These are phyloP conservation scores for Solanum hybrid DNA, from an alignment of 305 asterid species.

Conservation along the genomic window DNA sequence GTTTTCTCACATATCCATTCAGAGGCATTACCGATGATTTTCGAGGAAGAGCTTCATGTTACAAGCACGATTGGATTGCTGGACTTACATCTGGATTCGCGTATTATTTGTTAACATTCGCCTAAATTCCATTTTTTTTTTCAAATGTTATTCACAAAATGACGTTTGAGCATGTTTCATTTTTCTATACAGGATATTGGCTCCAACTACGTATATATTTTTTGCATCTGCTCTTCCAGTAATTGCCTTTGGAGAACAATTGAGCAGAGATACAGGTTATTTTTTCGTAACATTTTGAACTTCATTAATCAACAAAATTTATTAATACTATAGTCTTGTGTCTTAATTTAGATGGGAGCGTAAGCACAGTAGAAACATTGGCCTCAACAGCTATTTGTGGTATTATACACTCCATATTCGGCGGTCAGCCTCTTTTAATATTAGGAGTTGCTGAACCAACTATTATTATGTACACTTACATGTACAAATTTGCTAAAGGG, in stretches of 20 bases:
- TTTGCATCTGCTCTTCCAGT: conserved; percentile 87
- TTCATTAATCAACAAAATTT: background rate
- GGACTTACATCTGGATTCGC: conserved; percentile 16
- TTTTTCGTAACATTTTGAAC: background rate
- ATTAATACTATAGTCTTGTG: background rate
- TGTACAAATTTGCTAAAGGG: conserved; percentile 55
- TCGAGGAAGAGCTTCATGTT: conserved; percentile 33
- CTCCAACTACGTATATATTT: conserved; percentile 72
- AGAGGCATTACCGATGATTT: conserved; percentile 30
- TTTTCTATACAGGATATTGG: conserved; percentile 40
- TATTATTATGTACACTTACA: conserved; percentile 63
- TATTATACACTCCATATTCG: conserved; percentile 57
- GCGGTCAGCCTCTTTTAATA: conserved; percentile 73
- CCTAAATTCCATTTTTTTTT: background rate
- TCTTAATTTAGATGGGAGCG: conserved; percentile 34
- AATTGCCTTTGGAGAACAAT: conserved; percentile 79
- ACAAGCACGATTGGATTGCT: conserved; percentile 42
- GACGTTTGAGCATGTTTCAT: background rate
- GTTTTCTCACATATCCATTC: conserved; percentile 10
- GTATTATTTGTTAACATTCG: conserved; percentile 10
- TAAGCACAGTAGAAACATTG: conserved; percentile 60
- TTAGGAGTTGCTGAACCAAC: conserved; percentile 88
- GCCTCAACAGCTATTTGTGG: conserved; percentile 78
- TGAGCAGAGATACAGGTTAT: conserved; percentile 67
- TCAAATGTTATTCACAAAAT: background rate